phyloP scores from a whole-genome alignment of 1,139 yeast genomes.

The Debaryomyces robertsiae region DNA sequence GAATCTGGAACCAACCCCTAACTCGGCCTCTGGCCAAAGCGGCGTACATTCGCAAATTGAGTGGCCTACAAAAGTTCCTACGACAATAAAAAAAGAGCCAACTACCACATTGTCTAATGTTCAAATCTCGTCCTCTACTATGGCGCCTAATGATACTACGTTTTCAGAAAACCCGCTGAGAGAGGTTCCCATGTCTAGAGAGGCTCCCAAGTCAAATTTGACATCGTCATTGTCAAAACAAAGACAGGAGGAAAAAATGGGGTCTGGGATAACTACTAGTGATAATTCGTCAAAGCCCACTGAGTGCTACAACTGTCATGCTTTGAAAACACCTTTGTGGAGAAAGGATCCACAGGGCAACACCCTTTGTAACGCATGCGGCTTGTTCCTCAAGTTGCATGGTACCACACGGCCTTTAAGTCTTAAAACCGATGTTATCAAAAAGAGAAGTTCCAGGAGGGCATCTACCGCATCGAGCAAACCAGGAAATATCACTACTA shows the following conservation, averaged over 20 bases:
- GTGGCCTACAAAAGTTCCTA: slow-evolving; percentile 3
- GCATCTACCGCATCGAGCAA: slow-evolving; percentile 14
- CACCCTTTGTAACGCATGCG: slow-evolving; percentile 63
- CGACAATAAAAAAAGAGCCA: slow-evolving; percentile 14
- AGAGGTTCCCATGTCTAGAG: not conserved
- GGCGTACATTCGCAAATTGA: slow-evolving; percentile 2
- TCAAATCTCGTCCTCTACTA: slow-evolving; percentile 10
- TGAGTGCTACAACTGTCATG: slow-evolving; percentile 53
- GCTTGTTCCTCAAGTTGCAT: slow-evolving; percentile 56
- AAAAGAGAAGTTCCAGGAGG: slow-evolving; percentile 52
- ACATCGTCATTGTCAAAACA: slow-evolving; percentile 32
- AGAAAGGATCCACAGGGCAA: slow-evolving; percentile 58
- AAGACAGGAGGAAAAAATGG: slow-evolving; percentile 11
- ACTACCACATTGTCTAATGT: slow-evolving; percentile 14
- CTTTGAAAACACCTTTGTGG: slow-evolving; percentile 62
- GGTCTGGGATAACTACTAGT: not conserved
- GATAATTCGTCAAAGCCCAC: slow-evolving; percentile 10
- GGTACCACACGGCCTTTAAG: slow-evolving; percentile 62
- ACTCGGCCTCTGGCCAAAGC: not conserved
- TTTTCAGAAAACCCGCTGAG: not conserved
- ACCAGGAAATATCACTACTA: slow-evolving; percentile 6
- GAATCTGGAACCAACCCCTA: too few species aligned
- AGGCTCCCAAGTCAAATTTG: slow-evolving; percentile 32
- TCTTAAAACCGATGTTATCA: slow-evolving; percentile 58
- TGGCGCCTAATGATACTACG: not conserved